Evolutionary conservation across 108 stramenopile genomes (phyloP).

Genomic region (Pseudonitzschia delicatissima): DNA sequence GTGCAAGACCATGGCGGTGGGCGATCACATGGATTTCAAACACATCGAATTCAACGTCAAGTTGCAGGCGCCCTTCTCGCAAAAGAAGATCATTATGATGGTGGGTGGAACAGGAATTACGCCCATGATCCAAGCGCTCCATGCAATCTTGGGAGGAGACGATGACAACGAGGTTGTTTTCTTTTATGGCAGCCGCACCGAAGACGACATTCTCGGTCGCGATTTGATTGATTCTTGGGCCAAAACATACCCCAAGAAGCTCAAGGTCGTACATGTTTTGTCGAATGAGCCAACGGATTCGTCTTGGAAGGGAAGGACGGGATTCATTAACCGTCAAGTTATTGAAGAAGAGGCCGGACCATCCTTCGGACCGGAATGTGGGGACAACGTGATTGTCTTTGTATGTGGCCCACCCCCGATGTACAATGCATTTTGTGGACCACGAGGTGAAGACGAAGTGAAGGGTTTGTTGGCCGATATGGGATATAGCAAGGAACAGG

Average conservation of each 20-base stretch:
- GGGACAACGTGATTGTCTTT: constrained; percentile 67
- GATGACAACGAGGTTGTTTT: constrained; percentile 55
- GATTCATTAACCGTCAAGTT: constrained; percentile 69
- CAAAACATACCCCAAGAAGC: constrained; percentile 26
- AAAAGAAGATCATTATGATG: constrained; percentile 89
- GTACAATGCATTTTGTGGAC: constrained; percentile 85
- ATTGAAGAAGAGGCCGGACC: constrained; percentile 62
- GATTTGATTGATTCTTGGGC: constrained; percentile 72
- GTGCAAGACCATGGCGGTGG: constrained; percentile 37
- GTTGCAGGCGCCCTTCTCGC: constrained; percentile 71
- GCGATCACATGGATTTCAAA: constrained; percentile 65
- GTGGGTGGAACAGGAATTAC: constrained; percentile 98
- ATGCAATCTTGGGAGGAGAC: constrained; percentile 78
- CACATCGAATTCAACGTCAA: constrained; percentile 88
- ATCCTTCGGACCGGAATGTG: constrained; percentile 32
- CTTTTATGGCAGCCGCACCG: constrained; percentile 76
- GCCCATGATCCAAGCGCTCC: constrained; percentile 95
- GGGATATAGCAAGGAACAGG: constrained; percentile 83
- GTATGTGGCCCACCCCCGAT: constrained; percentile 96
- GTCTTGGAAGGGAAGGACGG: constrained; percentile 70
- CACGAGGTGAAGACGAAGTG: constrained; percentile 74
- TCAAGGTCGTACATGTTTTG: constrained; percentile 68
- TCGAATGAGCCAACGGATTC: constrained; percentile 63
- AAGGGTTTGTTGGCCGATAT: constrained; percentile 77
- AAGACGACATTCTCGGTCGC: constrained; percentile 83